Conservation (phyloP, 495 filamentous ascomycete species). For the Jackrogersella minutella region DNA sequence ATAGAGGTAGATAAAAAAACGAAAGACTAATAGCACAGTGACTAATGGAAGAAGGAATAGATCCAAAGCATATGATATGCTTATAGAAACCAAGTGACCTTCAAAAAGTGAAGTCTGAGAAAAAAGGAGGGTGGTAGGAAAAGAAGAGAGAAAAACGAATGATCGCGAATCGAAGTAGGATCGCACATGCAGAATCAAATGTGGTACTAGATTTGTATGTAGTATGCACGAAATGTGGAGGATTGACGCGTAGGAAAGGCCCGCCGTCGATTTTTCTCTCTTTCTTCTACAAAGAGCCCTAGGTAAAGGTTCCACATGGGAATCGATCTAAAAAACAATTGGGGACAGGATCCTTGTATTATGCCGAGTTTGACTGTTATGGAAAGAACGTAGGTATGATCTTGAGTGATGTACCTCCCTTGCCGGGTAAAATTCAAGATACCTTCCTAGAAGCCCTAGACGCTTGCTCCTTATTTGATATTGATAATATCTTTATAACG, state of each 20-base stretch:
- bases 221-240: constrained; percentile 3
- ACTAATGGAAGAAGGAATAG: constrained; percentile 19
- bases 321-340: constrained; percentile 36
- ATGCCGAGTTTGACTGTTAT: neutral
- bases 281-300: no score
- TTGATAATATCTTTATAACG: neutral
- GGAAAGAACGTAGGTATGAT: neutral
- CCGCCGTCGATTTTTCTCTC: constrained; percentile 16
- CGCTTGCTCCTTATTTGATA: neutral
- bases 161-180: constrained; percentile 24
- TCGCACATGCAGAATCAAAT: constrained; percentile 2
- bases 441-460: neutral
- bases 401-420: neutral
- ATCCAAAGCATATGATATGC: constrained; percentile 31
- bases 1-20: constrained; percentile 26
- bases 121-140: neutral
- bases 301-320: constrained; percentile 30
- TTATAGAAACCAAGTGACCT: constrained; percentile 12
- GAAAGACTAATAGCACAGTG: constrained; percentile 29
- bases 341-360: constrained; percentile 1
- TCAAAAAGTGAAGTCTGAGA: constrained; percentile 7
- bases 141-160: constrained; percentile 19
- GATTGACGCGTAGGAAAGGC: constrained; percentile 35
- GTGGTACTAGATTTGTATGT: constrained; percentile 12
- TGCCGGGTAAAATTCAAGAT: constrained; percentile 4